Conservation (phyloP, 345 rosid species). For the Leavenworthia alabamica region DNA sequence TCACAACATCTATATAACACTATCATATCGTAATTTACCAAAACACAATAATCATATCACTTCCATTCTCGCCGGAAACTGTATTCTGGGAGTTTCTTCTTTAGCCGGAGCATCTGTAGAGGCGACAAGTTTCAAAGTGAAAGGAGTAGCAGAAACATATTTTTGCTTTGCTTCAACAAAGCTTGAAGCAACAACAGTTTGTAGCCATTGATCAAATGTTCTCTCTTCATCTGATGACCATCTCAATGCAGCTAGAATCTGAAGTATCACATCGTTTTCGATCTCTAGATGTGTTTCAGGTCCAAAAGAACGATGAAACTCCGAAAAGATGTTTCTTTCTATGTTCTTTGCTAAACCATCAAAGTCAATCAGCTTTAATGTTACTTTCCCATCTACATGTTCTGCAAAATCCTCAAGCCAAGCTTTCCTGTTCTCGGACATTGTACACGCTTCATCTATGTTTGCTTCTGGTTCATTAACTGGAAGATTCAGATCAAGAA, state of each 20-base stretch:
- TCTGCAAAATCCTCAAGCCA: conserved; percentile 52
- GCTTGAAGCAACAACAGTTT: conserved; percentile 39
- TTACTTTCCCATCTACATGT: conserved; percentile 46
- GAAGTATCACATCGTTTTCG: conserved; percentile 40
- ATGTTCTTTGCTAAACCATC: conserved; percentile 44
- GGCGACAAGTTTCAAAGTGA: conserved; percentile 36
- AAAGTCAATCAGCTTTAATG: conserved; percentile 52
- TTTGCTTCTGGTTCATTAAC: conserved; percentile 42
- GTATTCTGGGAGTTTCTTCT: conserved; percentile 33
- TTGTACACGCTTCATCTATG: conserved; percentile 23
- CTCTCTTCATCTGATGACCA: conserved; percentile 40
- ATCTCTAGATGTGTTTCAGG: conserved; percentile 41
- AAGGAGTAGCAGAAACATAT: conserved; percentile 11
- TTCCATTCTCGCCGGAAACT: conserved; percentile 40
- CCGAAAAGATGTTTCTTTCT: conserved; percentile 24
- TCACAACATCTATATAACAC: conserved; percentile 7
- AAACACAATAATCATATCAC: background rate
- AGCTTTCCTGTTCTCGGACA: conserved; percentile 42
- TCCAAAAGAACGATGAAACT: conserved; percentile 38
- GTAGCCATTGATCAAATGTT: conserved; percentile 48
- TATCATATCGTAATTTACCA: conserved; percentile 6
- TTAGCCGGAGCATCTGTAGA: conserved; percentile 31
- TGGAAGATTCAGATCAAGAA: conserved; percentile 63
- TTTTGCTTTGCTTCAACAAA: conserved; percentile 37
- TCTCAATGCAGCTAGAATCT: conserved; percentile 50